A percentile compares a stretch with the other conserved stretches of the same genome.
These are phyloP conservation scores for Arabis hirsuta DNA, from an alignment of 345 rosid genomes.

Conservation along the genomic window DNA sequence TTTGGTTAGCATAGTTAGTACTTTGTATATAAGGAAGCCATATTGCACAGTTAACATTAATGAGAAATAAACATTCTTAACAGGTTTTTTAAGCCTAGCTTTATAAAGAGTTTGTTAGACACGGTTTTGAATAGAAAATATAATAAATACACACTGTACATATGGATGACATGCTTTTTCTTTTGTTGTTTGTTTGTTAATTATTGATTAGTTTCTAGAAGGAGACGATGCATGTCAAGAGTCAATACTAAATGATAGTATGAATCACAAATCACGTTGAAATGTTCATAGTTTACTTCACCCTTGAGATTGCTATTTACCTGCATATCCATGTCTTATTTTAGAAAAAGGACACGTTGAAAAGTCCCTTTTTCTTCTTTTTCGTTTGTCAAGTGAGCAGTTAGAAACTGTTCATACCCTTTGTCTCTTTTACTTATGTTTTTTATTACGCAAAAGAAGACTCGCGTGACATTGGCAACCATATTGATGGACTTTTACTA, in stretches of 20 bases:
- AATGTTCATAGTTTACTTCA: constrained; percentile 23
- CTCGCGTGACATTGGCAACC: neutral
- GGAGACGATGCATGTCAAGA: constrained; percentile 19
- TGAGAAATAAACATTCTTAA: too few relatives aligned
- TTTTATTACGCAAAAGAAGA: constrained; percentile 20
- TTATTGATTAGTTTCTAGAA: constrained; percentile 33
- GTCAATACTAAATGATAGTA: constrained; percentile 22
- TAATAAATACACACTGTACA: too few relatives aligned
- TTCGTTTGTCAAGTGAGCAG: constrained; percentile 29
- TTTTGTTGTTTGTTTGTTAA: neutral
- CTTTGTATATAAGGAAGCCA: too few relatives aligned
- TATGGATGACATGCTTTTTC: too few relatives aligned
- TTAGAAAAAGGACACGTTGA: constrained; percentile 2
- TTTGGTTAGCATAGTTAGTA: too few relatives aligned
- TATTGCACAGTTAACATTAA: too few relatives aligned
- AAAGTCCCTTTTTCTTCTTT: neutral
- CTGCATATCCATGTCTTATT: constrained; percentile 33
- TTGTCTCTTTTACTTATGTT: constrained; percentile 10
- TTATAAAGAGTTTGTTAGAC: too few relatives aligned
- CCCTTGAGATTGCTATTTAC: constrained; percentile 24
- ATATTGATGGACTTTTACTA: neutral
- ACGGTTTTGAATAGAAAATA: too few relatives aligned
- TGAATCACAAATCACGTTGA: constrained; percentile 29
- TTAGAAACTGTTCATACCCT: constrained; percentile 35
- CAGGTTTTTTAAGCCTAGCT: too few relatives aligned